A percentile compares a stretch with the other conserved stretches of the same genome.
phyloP scores from a whole-genome alignment of 805 yeast genomes.

The Alloascoidea africana region DNA sequence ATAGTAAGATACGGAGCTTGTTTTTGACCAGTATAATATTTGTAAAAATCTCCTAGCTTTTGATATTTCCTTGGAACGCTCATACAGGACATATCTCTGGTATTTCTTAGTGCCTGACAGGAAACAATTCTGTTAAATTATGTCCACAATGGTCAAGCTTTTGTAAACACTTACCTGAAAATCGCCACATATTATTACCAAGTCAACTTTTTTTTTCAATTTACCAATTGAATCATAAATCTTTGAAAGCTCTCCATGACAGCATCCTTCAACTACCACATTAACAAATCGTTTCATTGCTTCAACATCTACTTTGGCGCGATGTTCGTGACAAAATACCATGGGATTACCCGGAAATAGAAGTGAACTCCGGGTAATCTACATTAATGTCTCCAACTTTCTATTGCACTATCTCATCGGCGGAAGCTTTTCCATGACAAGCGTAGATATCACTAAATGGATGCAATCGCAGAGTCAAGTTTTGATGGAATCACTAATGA shows the following conservation, averaged over 20 bases:
- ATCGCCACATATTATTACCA: constrained; percentile 79
- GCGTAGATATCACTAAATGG: too few species aligned
- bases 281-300: constrained; percentile 8
- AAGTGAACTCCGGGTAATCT: too few species aligned
- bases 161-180: constrained; percentile 23
- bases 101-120: constrained; percentile 52
- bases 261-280: constrained; percentile 78
- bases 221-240: constrained; percentile 30
- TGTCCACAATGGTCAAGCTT: not conserved
- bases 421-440: too few species aligned
- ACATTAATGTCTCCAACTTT: too few species aligned
- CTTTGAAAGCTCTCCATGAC: constrained; percentile 62
- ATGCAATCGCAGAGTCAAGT: not conserved
- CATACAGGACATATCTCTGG: constrained; percentile 49
- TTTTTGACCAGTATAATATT: constrained; percentile 45
- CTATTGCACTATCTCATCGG: too few species aligned
- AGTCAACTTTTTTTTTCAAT: constrained; percentile 23
- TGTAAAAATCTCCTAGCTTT: constrained; percentile 62
- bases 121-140: not conserved
- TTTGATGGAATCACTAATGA: not conserved
- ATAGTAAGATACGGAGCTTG: constrained; percentile 66
- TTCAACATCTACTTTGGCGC: too few species aligned
- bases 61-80: constrained; percentile 72
- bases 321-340: too few species aligned
- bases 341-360: too few species aligned